Evolutionary conservation across 768 basidiomycete species (phyloP), one percentile per base, ranked within the genome.

Genomic region (Stropharia rugosoannulata): DNA sequence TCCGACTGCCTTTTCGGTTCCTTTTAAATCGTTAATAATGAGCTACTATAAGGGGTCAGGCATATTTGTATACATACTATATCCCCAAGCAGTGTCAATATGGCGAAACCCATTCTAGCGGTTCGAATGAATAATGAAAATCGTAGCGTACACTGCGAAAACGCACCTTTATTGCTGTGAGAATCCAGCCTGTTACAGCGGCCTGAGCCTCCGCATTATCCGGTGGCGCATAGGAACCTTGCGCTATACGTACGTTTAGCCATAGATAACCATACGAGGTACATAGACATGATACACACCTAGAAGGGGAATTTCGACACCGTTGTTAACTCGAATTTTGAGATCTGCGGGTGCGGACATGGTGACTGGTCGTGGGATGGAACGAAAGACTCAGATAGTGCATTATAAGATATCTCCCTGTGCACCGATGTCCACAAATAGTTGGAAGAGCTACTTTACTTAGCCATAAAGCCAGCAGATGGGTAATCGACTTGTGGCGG

Each of bases 1-100:
- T 4, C 80, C 79, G 15, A 80, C 76, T 4, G 69, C 66, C 22
- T 64, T 65, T 54, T 80, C 79, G 6, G 77, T 80, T 5, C 58
- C 64, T 66, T n/a, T 27, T 5, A 35, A 61, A 16, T 19, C 18
- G 1, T 41, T 3, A 6, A 15, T 19, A 27, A 29, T 6, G 36
- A 27, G 19, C 29, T 27, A 18, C 16, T 13, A 22, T 22, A 22
- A 13, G 29, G 11, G 4, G 4, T n/a, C 35, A 11, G n/a, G 9
- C 1, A 10, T 11, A 69, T n/a, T n/a, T n/a, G n/a, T n/a, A n/a
- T 73, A 54, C 42, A 8, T 22, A 58, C 63, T 54, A 55, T 78
- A 78, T 0, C 55, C 59, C 35, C 56, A 59, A 10, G 75, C 75
- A 11, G 77, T 76, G 51, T 79, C 76, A 35, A 78, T 67, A 45